Base-by-base conservation (phyloP, 345 rosid genomes). In the Eucalyptus camaldulensis region DNA sequence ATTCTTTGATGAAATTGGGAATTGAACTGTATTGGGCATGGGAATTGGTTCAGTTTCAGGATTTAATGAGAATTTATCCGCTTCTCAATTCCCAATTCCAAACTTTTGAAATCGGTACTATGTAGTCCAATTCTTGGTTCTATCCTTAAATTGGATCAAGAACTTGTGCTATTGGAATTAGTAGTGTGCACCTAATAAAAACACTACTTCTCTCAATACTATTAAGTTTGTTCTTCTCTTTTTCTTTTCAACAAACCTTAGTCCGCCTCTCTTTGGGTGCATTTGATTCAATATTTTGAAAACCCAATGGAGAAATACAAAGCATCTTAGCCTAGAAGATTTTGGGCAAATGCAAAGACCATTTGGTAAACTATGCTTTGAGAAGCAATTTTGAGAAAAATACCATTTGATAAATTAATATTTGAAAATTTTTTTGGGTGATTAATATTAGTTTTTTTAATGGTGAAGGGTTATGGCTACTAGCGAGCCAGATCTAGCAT, bases 391-490 rank as follows among this genome's bases (percentile, higher is more conserved):
- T 53, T 17, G 10, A 53, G 10, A 8, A 53, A 53, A 53, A 53
- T 53, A 53, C 8, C 8, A 1, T 53, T 53, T 53, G 10, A 53
- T 53, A 53, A 53, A 7, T 17, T 17, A 3, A 51, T 17, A 53
- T 53, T 53, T 0, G 24, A 53, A 53, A 53, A 3, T 0, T 0
- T 53, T 1, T 53, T 53, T 4, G 5, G 2, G 10, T 53, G 24
- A 53, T 53, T 53, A 53, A 53, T 8, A 53, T 53, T 53, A 3
- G 0, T 53, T 53, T 53, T 53, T 53, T 53, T 53, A 53, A 53
- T 0, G 10, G 5, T 1, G 1, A 53, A 53, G 58, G 24, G 58
- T 53, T 53, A 53, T 53, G 24, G 0, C 2, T 8, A 5, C 0
- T 53, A 0, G 58, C 10, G 2, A 53, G 24, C 10, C 2, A 19